Evolutionary conservation across 352 stramenopile genomes (phyloP).

Genomic region (Phytopythium chamaehyphon): DNA sequence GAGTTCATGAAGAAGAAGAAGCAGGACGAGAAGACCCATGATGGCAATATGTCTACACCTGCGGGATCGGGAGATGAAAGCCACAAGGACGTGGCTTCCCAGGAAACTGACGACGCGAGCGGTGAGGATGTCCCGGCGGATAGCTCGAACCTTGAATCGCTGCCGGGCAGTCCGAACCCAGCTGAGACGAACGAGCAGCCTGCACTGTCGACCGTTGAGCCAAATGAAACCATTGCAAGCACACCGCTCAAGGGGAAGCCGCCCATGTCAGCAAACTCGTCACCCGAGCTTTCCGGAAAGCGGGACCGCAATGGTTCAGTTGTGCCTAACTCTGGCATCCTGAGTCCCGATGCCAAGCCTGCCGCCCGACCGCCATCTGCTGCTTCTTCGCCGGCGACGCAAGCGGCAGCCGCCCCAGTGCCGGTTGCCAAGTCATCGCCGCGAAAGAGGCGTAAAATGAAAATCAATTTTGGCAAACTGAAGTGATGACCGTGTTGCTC

Average conservation of each 20-base stretch:
- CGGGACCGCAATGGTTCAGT: slow-evolving; percentile 8
- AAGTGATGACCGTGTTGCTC: slow-evolving; percentile 52
- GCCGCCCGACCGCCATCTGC: background rate
- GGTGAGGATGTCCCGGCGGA: slow-evolving; percentile 16
- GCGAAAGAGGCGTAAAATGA: slow-evolving; percentile 90
- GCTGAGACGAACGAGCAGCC: slow-evolving; percentile 26
- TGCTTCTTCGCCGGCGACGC: slow-evolving; percentile 19
- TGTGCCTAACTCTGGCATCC: background rate
- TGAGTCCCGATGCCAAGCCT: background rate
- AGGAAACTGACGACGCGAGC: slow-evolving; percentile 60
- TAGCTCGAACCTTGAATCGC: slow-evolving; percentile 36
- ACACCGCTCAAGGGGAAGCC: slow-evolving; percentile 35
- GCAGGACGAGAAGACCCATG: slow-evolving; percentile 71
- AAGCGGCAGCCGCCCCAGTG: slow-evolving; percentile 28
- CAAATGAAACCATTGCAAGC: slow-evolving; percentile 17
- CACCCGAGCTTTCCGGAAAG: slow-evolving; percentile 5
- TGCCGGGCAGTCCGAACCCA: slow-evolving; percentile 42
- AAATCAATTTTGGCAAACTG: slow-evolving; percentile 90
- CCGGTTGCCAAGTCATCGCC: slow-evolving; percentile 52
- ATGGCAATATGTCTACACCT: slow-evolving; percentile 27
- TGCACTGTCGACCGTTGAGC: slow-evolving; percentile 11
- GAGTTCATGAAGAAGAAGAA: slow-evolving; percentile 87
- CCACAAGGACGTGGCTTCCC: slow-evolving; percentile 44
- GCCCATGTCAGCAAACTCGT: slow-evolving; percentile 6
- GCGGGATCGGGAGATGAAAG: slow-evolving; percentile 44